Evolutionary conservation across 352 stramenopile genomes (phyloP).

Genomic region (Elongisporangium undulatum): DNA sequence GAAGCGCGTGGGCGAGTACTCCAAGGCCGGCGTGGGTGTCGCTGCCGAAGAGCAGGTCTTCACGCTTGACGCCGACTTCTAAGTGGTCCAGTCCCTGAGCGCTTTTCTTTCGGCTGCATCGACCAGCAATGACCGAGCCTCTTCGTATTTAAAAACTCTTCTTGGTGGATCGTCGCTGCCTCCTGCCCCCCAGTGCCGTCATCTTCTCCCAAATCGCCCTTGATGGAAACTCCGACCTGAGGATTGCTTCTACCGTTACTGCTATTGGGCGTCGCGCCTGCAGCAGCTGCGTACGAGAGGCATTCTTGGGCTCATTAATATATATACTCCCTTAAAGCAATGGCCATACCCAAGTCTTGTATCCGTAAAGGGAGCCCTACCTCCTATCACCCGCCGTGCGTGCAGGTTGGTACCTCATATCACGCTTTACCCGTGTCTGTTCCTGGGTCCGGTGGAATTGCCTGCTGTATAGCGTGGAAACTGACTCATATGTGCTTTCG

Average conservation of each 20-base stretch:
- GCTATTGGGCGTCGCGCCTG: no score
- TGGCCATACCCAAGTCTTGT: no score
- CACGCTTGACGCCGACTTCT: slow-evolving; percentile 93
- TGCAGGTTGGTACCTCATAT: no score
- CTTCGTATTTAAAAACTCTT: not conserved
- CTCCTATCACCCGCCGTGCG: no score
- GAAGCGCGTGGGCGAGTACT: slow-evolving; percentile 99
- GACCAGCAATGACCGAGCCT: not conserved
- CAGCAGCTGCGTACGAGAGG: not conserved
- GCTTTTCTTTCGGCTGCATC: not conserved
- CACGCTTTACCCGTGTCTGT: no score
- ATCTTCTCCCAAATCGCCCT: not conserved
- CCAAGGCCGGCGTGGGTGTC: slow-evolving; percentile 95
- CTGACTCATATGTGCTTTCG: no score
- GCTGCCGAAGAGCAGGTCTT: slow-evolving; percentile 87
- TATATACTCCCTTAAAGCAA: not conserved
- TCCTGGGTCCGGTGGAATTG: no score
- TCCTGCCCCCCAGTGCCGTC: not conserved
- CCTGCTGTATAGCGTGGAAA: no score
- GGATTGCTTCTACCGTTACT: not conserved
- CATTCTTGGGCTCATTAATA: not conserved
- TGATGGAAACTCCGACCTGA: not conserved
- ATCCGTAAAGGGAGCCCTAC: no score
- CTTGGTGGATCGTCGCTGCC: not conserved
- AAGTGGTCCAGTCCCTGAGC: slow-evolving; percentile 17